Evolutionary conservation across 805 yeast species (phyloP), one percentile per base, ranked within the genome.

Genomic region (Saccharomycopsis microspora): DNA sequence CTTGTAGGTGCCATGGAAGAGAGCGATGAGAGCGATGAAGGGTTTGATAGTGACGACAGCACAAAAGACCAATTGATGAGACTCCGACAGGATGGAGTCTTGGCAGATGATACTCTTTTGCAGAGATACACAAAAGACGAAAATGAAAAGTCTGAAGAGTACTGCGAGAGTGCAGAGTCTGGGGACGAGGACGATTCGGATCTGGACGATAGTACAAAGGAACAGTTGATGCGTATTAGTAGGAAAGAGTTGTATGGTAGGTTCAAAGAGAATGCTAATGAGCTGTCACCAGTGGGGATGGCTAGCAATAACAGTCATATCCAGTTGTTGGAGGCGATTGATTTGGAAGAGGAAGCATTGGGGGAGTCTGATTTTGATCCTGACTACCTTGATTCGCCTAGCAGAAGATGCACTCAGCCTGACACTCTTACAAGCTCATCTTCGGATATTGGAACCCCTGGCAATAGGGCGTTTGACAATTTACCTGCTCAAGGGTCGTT

Each of bases 1-100:
- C 27, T 42, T n/a, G 45, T 31, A 7, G 44, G 27, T 6, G 47
- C 38, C 19, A 11, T 28, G n/a, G 27, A 9, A 6, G 44, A 39
- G 4, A 42, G 34, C 6, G 45, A 45, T 27, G 46, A 37, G 19
- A 29, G 28, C 30, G 40, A 36, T 8, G 40, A 42, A 29, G 39
- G 29, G 11, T 51, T 47, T 44, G 50, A 51, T 36, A 51, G 54
- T 41, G 51, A 51, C 41, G 54, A 51, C 43, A 51, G 54, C 34
- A 51, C 54, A 5, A 41, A 48, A 28, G 52, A 32, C 19, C 54
- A 51, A 28, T 32, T 51, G 5, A 29, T 48, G 35, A 38, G 43
- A 27, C 28, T 51, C 28, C 42, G 48, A 41, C 29, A 51, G n/a
- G 43, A 51, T 37, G 54, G 54, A 3, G 9, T 45, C 5, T 40